These are phyloP conservation scores for Colletotrichum cordylinicola DNA, from an alignment of 2,329 filamentous ascomycete species.

Conservation along the genomic window DNA sequence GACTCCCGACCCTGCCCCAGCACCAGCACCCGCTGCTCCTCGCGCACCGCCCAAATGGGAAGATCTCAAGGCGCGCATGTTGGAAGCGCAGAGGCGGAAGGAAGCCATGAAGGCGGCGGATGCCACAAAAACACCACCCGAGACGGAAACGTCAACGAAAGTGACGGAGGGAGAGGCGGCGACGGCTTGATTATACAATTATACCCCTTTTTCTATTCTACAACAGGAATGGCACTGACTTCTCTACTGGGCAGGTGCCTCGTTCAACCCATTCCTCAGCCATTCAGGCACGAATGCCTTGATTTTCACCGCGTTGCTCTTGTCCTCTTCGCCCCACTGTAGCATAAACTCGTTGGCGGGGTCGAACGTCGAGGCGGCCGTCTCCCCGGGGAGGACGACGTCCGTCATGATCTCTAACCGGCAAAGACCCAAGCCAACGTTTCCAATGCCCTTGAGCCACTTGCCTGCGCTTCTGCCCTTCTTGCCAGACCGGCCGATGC, in stretches of 20 bases:
- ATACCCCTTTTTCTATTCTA: slow-evolving; percentile 20
- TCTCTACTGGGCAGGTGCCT: slow-evolving; percentile 18
- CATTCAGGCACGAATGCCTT: slow-evolving; percentile 88
- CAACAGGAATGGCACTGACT: background rate
- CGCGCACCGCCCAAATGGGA: slow-evolving; percentile 20
- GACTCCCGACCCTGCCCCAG: background rate
- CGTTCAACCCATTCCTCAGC: slow-evolving; percentile 54
- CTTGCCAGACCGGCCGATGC: slow-evolving; percentile 57
- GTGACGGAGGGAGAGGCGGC: background rate
- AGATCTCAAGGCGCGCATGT: slow-evolving; percentile 26
- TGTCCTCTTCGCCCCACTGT: slow-evolving; percentile 26
- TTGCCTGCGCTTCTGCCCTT: slow-evolving; percentile 79
- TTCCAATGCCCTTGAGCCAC: slow-evolving; percentile 80
- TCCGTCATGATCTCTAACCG: slow-evolving; percentile 92
- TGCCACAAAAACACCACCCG: background rate
- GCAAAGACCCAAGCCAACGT: slow-evolving; percentile 86
- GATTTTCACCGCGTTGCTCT: slow-evolving; percentile 54
- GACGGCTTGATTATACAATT: background rate
- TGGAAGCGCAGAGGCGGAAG: slow-evolving; percentile 47
- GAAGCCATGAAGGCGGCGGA: slow-evolving; percentile 57
- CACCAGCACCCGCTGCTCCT: background rate
- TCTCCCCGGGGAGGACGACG: slow-evolving; percentile 71
- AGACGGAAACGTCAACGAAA: background rate
- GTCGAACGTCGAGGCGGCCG: slow-evolving; percentile 68
- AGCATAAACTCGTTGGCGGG: slow-evolving; percentile 41